Base-by-base conservation (phyloP, 371 early-diverging fungal genomes). In the Rozella allomycis region DNA sequence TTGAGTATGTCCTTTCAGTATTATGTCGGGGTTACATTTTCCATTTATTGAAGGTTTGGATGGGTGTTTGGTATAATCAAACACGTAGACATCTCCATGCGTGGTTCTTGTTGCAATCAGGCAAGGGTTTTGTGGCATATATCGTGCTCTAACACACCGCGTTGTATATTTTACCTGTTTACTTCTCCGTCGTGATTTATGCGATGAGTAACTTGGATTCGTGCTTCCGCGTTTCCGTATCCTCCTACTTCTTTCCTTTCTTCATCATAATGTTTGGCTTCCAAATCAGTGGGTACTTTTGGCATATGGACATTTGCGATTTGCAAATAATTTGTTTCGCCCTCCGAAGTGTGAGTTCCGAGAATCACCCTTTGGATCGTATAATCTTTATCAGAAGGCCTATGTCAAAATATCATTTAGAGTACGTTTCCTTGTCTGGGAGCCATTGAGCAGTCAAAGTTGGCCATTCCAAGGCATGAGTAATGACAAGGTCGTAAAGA, bases 381-480 rank as follows among this genome's bases (percentile, higher is more conserved):
- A 53, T 83, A 83, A 50, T 83, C 81, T 46, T 85, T 81, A 38
- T 77, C 86, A 30, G 73, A 72, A n/a, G 77, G 78, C 31, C 81
- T 84, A 46, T 11, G 8, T 4, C 9, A 10, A 8, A 7, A 6
- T 3, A 34, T n/a, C 8, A 30, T 47, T 33, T 28, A 29, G 30
- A 22, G 22, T 61, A 75, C 81, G 64, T 46, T 47, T 81, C 79
- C 13, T 78, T 60, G 49, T 88, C 86, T 1, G 97, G 97, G 40
- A 94, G 70, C 94, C 94, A 97, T 58, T 98, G 94, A 31, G 78
- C 74, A 5, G 91, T 91, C 31, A 97, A 59, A 20, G 90, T 77
- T 1, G 97, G 97, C 97, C 97, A 98, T 37, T 88, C 81, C 10
- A 98, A 57, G 3, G 88, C 83, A 43, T 93, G 93, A 2, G 93